A percentile compares a stretch with the other conserved stretches of the same genome.
Evolutionary conservation across 306 rosid genomes (phyloP).

Genomic region (Fragaria ananassa): DNA sequence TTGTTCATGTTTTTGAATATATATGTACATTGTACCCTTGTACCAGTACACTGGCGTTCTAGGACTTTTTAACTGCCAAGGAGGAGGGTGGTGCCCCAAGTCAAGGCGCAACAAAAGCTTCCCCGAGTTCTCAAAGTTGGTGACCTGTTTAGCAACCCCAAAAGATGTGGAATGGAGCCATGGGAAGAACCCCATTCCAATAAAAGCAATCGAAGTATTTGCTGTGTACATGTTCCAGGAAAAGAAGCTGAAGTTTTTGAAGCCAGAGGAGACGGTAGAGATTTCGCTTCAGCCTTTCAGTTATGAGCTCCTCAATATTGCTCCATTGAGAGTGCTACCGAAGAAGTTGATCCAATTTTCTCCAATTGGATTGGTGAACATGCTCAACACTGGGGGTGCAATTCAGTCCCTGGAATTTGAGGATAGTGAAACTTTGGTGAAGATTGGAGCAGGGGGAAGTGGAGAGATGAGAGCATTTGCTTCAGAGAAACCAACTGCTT

Average conservation of each 20-base stretch:
- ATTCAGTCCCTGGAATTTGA: constrained; percentile 43
- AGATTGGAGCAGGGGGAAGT: constrained; percentile 42
- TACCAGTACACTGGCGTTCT: constrained; percentile 59
- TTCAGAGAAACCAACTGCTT: constrained; percentile 47
- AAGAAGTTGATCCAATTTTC: constrained; percentile 44
- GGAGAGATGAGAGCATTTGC: constrained; percentile 62
- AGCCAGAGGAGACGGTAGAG: constrained; percentile 38
- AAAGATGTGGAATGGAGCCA: constrained; percentile 60
- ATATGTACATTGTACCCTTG: neutral
- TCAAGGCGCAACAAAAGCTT: constrained; percentile 50
- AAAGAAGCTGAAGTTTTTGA: constrained; percentile 48
- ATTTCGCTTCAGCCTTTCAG: constrained; percentile 53
- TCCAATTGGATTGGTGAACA: constrained; percentile 63
- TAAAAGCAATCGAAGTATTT: constrained; percentile 37
- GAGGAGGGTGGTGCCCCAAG: constrained; percentile 75
- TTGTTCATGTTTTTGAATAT: neutral
- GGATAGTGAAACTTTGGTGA: constrained; percentile 30
- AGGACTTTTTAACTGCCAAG: constrained; percentile 77
- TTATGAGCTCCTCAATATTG: constrained; percentile 52
- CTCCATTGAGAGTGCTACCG: constrained; percentile 37
- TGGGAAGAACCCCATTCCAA: constrained; percentile 40
- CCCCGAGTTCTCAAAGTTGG: constrained; percentile 34
- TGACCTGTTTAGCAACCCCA: constrained; percentile 49
- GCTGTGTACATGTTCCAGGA: constrained; percentile 50
- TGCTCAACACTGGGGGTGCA: constrained; percentile 71